Base-by-base conservation (phyloP, 768 basidiomycete species). In the Lactarius indigo region DNA sequence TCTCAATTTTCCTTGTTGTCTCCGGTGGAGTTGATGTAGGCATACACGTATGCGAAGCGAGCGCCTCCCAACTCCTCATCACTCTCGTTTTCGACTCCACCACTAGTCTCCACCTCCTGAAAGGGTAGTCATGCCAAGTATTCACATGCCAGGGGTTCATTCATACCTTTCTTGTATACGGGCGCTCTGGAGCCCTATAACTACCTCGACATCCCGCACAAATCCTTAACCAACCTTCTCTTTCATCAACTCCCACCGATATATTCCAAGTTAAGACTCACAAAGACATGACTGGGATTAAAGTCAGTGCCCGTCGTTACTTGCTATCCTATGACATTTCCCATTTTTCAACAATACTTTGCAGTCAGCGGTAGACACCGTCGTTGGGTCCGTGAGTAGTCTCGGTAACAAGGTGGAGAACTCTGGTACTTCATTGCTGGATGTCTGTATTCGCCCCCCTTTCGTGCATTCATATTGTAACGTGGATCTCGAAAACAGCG, bases 141-240 rank as follows among this genome's bases (percentile, higher is more conserved):
- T 68, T 57, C 62, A 57, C 57, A 62, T 68, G 58, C 56, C 31
- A 10, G 42, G 15, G 20, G 50, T 54, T 15, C 56, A 7, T 55
- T 62, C 44, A 52, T 9, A 35, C 62, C 47, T 13, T 41, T 41
- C 56, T 33, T 52, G 12, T 12, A 50, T 50, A 50, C n/a, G 30
- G n/a, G 41, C 35, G 44, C 55, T 30, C 17, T 37, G 8, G 35
- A 6, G 30, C 7, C 20, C 28, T 66, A 66, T 62, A 66, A 66
- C 17, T 44, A 55, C 39, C 58, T 37, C 30, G 35, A 42, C 41
- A 26, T 12, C 8, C 54, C 35, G 5, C 35, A 31, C 64, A 35
- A 13, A 47, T 28, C 23, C 13, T 18, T 37, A 41, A 57, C 37
- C 23, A 50, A 39, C 15, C 37, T 5, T 39, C 50, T 54, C 52